Evolutionary conservation across 2,329 filamentous ascomycete genomes (phyloP).

Genomic region (Alternaria novae-zelandiae): DNA sequence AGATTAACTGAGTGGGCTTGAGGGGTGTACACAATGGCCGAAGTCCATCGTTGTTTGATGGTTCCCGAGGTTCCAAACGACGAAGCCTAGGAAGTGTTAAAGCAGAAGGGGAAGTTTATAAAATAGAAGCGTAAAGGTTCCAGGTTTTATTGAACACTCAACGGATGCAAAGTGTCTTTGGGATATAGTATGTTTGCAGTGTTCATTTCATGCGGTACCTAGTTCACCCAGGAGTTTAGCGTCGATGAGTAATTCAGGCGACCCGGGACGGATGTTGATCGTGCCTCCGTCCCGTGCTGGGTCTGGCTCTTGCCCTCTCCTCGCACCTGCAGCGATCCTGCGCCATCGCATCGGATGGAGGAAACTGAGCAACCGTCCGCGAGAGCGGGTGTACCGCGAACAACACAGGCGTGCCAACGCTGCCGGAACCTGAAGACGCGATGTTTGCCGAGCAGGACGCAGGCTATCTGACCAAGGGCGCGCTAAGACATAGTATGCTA

Average conservation of each 20-base stretch:
- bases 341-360: conserved; percentile 30
- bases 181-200: too few species aligned
- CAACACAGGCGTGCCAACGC: conserved; percentile 41
- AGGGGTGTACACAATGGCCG: not conserved
- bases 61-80: not conserved
- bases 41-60: not conserved
- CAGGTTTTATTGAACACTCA: too few species aligned
- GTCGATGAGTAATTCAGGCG: conserved; percentile 1
- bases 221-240: not conserved
- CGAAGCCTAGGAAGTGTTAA: too few species aligned
- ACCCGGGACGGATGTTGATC: conserved; percentile 3
- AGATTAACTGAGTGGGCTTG: not conserved
- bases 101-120: too few species aligned
- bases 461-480: too few species aligned
- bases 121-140: too few species aligned
- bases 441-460: conserved; percentile 44
- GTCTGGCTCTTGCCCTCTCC: not conserved
- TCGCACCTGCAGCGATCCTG: not conserved
- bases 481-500: too few species aligned
- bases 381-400: conserved; percentile 23
- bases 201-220: too few species aligned
- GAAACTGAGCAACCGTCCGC: conserved; percentile 24
- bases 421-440: conserved; percentile 44
- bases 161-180: too few species aligned
- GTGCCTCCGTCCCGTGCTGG: conserved; percentile 13